Base-by-base conservation (phyloP, 2,329 filamentous ascomycete species). In the Verticillium zaregamsianum region DNA sequence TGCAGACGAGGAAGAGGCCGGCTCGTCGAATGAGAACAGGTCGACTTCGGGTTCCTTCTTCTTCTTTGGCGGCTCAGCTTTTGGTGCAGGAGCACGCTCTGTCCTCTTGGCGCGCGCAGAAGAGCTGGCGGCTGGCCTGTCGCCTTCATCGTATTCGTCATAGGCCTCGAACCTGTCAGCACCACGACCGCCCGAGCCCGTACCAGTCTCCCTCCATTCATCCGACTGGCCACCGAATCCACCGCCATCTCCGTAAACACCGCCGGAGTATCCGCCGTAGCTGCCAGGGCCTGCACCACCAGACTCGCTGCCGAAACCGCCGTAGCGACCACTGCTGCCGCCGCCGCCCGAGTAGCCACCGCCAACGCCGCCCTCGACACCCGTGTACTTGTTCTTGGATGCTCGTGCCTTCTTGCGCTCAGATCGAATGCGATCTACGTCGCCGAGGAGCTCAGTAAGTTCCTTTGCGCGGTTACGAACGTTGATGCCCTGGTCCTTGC, bases 401-500 rank as follows among this genome's bases (percentile, higher is more conserved):
- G 88, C 77, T 64, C 93, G 86, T 49, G 95, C 91, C 81, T 99
- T 99, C 82, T 99, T 99, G 68, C 88, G 85, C 77, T 91, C 88
- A 40, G 87, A 72, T 64, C 90, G 86, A 68, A 98, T 97, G 20
- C 89, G 86, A 20, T 98, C 94, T 63, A 97, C 92, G 68, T 99
- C 95, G 69, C 91, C 83, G 57, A 99, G 82, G n/a, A 99, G 86
- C 66, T 99, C 96, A 14, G 92, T 90, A 58, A 99, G 82, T 79
- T 99, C 95, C 78, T 97, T 97, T 67, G 95, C 93, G 67, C 95
- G 87, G 79, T 98, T 98, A 68, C 95, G 90, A 63, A 99, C 95
- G 72, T 99, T 99, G 76, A 99, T 87, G 64, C 95, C 95, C 77
- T 99, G 95, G 73, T 99, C 95, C 77, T 99, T 99, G 75, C 95